Base-by-base conservation (phyloP, 75 land plant genomes). In the Selaginella moellendorffii region DNA sequence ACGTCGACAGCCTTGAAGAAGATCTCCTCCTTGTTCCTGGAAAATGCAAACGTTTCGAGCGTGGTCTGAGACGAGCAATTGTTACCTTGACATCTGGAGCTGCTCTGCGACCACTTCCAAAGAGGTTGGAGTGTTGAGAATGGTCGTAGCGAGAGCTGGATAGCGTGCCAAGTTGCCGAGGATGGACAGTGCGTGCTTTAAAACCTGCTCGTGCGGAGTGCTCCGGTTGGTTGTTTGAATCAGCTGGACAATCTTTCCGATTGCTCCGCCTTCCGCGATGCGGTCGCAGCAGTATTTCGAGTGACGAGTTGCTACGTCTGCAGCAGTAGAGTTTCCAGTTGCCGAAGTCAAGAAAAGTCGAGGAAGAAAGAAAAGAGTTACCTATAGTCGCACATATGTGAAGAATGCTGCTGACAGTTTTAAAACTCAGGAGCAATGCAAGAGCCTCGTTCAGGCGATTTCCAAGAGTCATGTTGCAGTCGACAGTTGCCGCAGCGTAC, bases 201-300 rank as follows among this genome's bases (percentile, higher is more conserved):
- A 58, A 26, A 90, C 79, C 30, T 90, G 82, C 53, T 81, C 84
- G 59, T 83, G 81, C 1, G 96, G 90, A n/a, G 80, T 71, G 61
- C 96, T 86, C 23, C 81, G 79, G 62, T 87, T 86, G 31, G 76
- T 74, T 30, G 80, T 74, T 10, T 74, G 74, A 23, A 90, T 80
- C 0, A 80, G 76, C 73, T 80, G 75, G 59, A 86, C 52, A 30
- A 90, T 27, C 59, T 73, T 86, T 20, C 51, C 54, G 29, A 90
- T 66, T 2, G 96, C 96, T 8, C 90, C 87, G 24, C 79, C 87
- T n/a, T 63, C 79, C 17, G 82, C 82, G 42, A 90, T 78, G 31
- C 77, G 54, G 62, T 90, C 96, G 54, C 96, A 90, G 46, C 96
- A 90, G 54, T 69, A 74, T 63, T 77, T 81, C 8, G 96, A 90